Evolutionary conservation across 306 rosid species (phyloP).

Genomic region (Psophocarpus tetragonolobus): DNA sequence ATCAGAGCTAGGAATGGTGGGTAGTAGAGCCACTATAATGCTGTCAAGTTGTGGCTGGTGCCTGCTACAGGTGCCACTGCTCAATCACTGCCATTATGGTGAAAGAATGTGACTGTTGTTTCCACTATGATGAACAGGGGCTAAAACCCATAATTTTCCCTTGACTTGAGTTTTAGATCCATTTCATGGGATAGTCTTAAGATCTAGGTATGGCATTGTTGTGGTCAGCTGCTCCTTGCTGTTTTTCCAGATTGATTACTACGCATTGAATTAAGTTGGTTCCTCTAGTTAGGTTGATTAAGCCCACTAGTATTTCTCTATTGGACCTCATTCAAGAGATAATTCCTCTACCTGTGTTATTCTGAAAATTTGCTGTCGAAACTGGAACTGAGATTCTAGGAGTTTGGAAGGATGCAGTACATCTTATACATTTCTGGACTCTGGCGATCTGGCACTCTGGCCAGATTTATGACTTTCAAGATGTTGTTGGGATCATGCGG

Average conservation of each 20-base stretch:
- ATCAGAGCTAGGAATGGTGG: neutral
- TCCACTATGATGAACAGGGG: neutral
- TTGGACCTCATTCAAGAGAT: neutral
- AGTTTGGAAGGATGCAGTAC: neutral
- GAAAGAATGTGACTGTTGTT: neutral
- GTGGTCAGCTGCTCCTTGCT: neutral
- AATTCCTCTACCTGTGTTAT: neutral
- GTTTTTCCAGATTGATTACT: neutral
- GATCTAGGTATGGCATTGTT: neutral
- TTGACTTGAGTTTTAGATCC: neutral
- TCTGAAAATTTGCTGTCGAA: neutral
- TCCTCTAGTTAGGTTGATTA: neutral
- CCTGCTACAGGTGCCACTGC: neutral
- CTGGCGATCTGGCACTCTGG: neutral
- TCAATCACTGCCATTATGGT: neutral
- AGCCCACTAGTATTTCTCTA: neutral
- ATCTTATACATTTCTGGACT: neutral
- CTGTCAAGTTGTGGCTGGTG: neutral
- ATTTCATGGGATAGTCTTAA: neutral
- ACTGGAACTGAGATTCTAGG: neutral
- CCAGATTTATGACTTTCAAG: neutral
- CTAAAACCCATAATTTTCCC: neutral
- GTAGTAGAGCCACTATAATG: neutral
- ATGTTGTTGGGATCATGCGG: neutral
- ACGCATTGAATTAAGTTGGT: neutral